Percentiles rank a stretch among this genome's conserved stretches.
These are phyloP conservation scores for Thalassiosira ordinaria DNA, from an alignment of 352 stramenopile genomes.

Conservation along the genomic window DNA sequence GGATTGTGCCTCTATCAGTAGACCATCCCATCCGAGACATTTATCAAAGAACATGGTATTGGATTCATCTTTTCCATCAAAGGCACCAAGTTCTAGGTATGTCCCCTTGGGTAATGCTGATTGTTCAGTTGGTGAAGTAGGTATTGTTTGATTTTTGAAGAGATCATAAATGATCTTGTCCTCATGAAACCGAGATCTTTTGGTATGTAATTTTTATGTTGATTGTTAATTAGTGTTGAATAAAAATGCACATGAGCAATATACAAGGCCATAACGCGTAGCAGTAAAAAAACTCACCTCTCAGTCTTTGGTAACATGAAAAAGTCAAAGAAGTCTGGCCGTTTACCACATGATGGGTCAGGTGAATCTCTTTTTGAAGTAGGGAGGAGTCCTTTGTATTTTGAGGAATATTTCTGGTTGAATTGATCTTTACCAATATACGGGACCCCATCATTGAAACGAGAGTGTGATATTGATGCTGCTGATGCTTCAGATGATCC, in stretches of 20 bases:
- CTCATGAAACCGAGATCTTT: constrained; percentile 42
- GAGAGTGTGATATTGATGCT: too few relatives aligned
- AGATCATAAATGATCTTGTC: constrained; percentile 55
- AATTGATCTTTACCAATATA: constrained; percentile 27
- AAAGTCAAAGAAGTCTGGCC: constrained; percentile 46
- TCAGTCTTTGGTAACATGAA: constrained; percentile 37
- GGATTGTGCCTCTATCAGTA: constrained; percentile 70
- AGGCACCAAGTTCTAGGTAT: constrained; percentile 70
- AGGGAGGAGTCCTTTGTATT: constrained; percentile 21
- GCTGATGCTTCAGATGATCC: too few relatives aligned
- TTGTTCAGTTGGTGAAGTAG: constrained; percentile 4
- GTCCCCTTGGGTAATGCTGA: constrained; percentile 28
- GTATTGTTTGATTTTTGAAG: constrained; percentile 39
- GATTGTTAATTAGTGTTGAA: background rate
- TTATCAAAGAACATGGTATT: constrained; percentile 73
- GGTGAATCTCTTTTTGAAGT: background rate
- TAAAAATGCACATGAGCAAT: background rate
- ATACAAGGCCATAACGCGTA: too few relatives aligned
- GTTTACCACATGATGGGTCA: constrained; percentile 24
- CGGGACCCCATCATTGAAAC: constrained; percentile 5
- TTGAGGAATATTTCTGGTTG: constrained; percentile 9
- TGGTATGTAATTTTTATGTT: constrained; percentile 7
- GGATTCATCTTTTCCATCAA: constrained; percentile 58
- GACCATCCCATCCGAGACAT: constrained; percentile 66
- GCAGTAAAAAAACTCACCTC: constrained; percentile 27